Base-by-base conservation (phyloP, 2,329 filamentous ascomycete species). In the Trichoderma gracile region DNA sequence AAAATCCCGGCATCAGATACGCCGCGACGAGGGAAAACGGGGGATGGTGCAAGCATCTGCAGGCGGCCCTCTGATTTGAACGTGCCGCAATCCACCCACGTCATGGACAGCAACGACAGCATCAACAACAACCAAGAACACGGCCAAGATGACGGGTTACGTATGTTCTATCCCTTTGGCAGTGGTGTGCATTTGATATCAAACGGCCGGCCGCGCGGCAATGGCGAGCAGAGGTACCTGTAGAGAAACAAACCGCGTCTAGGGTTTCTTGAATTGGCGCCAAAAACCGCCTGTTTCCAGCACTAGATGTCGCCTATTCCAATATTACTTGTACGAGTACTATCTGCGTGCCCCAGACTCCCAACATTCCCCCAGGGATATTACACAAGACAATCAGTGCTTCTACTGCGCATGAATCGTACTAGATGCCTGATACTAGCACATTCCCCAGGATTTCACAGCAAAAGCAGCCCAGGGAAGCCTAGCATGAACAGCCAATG, bases 391-490 rank as follows among this genome's bases (percentile, higher is more conserved):
- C 45, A 30, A 27, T n/a, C n/a, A n/a, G n/a, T n/a, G n/a, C n/a
- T n/a, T n/a, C n/a, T n/a, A n/a, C n/a, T n/a, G n/a, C n/a, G n/a
- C n/a, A n/a, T n/a, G n/a, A n/a, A n/a, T n/a, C n/a, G n/a, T n/a
- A n/a, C n/a, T n/a, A n/a, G n/a, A n/a, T n/a, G n/a, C n/a, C n/a
- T n/a, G n/a, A n/a, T n/a, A n/a, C n/a, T n/a, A n/a, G n/a, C n/a
- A 8, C 61, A 64, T 64, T 63, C 61, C 61, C 61, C 63, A 65
- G 63, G 55, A 65, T 65, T 65, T 54, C 25, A 53, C 46, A 33
- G 21, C 21, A 40, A 49, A 38, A 38, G 56, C 47, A 38, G 33
- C 23, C 58, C 38, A 53, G 17, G 25, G 27, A 43, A 55, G 55
- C 49, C 40, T 60, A 46, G 33, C 33, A 46, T 38, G 33, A 46